phyloP scores from a whole-genome alignment of 805 yeast species.

The Sugiyamaella smithiae region DNA sequence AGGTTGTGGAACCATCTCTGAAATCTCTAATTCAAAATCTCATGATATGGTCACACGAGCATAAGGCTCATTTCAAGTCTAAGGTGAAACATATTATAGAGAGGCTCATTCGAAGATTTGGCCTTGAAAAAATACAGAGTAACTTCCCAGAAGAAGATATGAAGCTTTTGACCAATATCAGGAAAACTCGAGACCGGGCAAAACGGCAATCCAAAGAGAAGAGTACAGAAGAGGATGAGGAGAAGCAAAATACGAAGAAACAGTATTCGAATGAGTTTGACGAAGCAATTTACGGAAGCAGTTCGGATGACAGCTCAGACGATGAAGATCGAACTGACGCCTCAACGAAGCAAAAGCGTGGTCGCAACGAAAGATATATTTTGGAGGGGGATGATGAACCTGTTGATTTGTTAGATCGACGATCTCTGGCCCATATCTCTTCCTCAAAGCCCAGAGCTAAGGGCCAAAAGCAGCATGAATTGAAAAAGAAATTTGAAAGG shows the following conservation, averaged over 20 bases:
- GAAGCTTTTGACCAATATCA: constrained; percentile 79
- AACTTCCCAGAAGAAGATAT: constrained; percentile 88
- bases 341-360: constrained; percentile 23
- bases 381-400: constrained; percentile 76
- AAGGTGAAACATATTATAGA: constrained; percentile 92
- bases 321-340: constrained; percentile 33
- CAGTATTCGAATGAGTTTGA: constrained; percentile 81
- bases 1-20: constrained; percentile 63
- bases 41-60: constrained; percentile 93
- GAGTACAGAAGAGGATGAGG: constrained; percentile 31
- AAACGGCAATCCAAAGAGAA: constrained; percentile 62
- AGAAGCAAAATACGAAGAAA: constrained; percentile 21
- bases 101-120: constrained; percentile 84
- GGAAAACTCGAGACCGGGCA: constrained; percentile 80
- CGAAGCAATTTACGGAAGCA: constrained; percentile 79
- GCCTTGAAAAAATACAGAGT: constrained; percentile 77
- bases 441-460: constrained; percentile 75
- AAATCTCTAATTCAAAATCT: constrained; percentile 73
- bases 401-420: constrained; percentile 81
- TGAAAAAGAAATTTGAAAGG: constrained; percentile 41
- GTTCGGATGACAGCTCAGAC: constrained; percentile 56
- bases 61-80: constrained; percentile 89
- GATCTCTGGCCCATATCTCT: constrained; percentile 82
- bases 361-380: constrained; percentile 55
- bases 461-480: constrained; percentile 34